These are phyloP conservation scores for Heterobasidion parviporum DNA, from an alignment of 1,284 basidiomycete genomes.

Conservation along the genomic window DNA sequence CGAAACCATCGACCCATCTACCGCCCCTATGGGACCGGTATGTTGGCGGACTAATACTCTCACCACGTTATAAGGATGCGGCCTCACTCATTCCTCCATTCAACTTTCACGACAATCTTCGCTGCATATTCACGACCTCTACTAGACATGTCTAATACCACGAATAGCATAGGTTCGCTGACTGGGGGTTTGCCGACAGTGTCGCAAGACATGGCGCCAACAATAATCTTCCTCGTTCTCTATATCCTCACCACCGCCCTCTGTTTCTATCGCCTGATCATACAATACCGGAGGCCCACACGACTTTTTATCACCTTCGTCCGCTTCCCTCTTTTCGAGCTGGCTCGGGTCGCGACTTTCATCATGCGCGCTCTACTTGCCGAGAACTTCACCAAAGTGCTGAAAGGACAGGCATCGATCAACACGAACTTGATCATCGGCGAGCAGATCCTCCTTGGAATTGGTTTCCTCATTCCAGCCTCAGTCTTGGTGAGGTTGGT, in stretches of 20 bases:
- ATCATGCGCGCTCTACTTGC: neutral
- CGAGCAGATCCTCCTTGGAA: neutral
- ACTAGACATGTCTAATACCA: neutral
- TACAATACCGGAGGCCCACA: neutral
- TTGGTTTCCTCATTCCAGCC: neutral
- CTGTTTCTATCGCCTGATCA: neutral
- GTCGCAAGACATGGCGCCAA: conserved; percentile 1
- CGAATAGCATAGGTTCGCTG: neutral
- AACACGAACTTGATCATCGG: neutral
- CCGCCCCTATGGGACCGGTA: no score
- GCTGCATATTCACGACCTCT: neutral
- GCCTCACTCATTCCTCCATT: no score
- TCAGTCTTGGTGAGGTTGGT: neutral
- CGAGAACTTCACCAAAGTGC: neutral
- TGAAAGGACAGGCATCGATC: neutral
- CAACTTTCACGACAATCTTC: no score
- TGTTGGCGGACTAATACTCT: no score
- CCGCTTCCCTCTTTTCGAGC: neutral
- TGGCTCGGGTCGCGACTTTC: neutral
- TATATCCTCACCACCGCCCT: neutral
- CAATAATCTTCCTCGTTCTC: neutral
- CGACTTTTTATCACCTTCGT: neutral
- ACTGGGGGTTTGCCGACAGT: neutral
- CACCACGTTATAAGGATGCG: no score
- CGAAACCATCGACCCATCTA: no score